A percentile compares a stretch with the other conserved stretches of the same genome.
phyloP scores from a whole-genome alignment of 768 basidiomycete genomes.

The Xerocomus brunneocitrinus region DNA sequence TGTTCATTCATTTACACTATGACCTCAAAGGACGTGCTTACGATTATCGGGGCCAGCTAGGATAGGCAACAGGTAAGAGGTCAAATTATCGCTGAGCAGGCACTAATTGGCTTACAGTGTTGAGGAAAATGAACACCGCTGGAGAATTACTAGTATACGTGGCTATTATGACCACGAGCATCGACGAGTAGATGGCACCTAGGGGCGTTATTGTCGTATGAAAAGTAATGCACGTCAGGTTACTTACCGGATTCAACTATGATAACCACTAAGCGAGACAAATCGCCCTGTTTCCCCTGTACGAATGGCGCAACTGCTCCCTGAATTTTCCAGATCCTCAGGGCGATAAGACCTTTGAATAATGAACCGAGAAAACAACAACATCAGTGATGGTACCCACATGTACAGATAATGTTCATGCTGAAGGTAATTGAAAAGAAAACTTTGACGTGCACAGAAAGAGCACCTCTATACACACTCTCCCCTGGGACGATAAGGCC shows the following conservation, averaged over 20 bases:
- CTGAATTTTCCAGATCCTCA: constrained; percentile 2
- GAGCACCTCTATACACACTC: not conserved
- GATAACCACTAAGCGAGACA: not conserved
- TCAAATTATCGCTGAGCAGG: not conserved
- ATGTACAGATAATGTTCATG: constrained; percentile 1
- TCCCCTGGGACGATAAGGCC: not conserved
- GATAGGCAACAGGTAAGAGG: not conserved
- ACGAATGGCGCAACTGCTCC: not conserved
- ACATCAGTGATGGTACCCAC: not conserved
- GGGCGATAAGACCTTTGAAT: not conserved
- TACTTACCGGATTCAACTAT: constrained; percentile 1
- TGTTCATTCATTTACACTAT: not conserved
- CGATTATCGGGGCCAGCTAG: constrained; percentile 17
- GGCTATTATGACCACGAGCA: constrained; percentile 17
- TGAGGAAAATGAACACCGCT: constrained; percentile 13
- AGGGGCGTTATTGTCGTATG: not conserved
- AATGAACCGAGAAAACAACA: not conserved
- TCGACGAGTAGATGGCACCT: not conserved
- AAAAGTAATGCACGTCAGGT: not conserved
- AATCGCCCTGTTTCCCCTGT: not conserved
- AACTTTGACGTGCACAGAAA: not conserved
- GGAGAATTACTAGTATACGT: constrained; percentile 1
- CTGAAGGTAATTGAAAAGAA: constrained; percentile 1
- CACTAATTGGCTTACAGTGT: constrained; percentile 5
- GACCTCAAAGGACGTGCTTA: constrained; percentile 1